These are phyloP conservation scores for Phytophthora kernoviae DNA, from an alignment of 352 stramenopile species.

Conservation along the genomic window DNA sequence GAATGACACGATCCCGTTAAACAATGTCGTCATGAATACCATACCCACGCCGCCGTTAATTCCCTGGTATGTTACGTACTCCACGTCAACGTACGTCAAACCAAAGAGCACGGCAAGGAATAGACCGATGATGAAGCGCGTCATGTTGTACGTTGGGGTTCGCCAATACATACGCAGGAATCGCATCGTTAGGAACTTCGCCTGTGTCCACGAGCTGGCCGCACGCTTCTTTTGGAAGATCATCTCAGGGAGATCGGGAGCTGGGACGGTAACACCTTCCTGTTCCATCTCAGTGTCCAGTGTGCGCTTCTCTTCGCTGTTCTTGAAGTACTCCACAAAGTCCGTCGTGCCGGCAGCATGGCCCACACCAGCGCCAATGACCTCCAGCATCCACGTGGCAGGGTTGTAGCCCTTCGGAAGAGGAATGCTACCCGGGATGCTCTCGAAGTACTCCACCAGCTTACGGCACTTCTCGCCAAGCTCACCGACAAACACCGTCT, in stretches of 20 bases:
- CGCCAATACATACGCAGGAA: slow-evolving; percentile 84
- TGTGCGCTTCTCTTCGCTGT: slow-evolving; percentile 5
- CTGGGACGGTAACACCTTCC: slow-evolving; percentile 15
- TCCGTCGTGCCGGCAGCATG: not conserved
- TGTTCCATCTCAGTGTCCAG: slow-evolving; percentile 14
- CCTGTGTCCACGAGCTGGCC: slow-evolving; percentile 19
- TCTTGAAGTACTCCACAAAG: slow-evolving; percentile 5
- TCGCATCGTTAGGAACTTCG: slow-evolving; percentile 18
- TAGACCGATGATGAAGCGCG: slow-evolving; percentile 57
- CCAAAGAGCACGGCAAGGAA: slow-evolving; percentile 86
- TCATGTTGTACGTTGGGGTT: slow-evolving; percentile 88
- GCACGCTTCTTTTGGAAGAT: slow-evolving; percentile 21
- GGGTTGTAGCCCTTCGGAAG: slow-evolving; percentile 35
- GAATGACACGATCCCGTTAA: slow-evolving; percentile 49
- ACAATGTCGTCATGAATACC: slow-evolving; percentile 84
- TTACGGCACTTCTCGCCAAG: slow-evolving; percentile 8
- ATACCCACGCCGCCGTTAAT: slow-evolving; percentile 65
- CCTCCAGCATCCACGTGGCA: slow-evolving; percentile 72
- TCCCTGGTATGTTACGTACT: slow-evolving; percentile 48
- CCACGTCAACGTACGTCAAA: slow-evolving; percentile 50
- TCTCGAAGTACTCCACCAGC: slow-evolving; percentile 45
- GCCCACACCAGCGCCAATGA: not conserved
- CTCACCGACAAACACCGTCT: slow-evolving; percentile 36
- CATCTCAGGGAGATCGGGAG: slow-evolving; percentile 16
- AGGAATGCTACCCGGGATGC: slow-evolving; percentile 22